Conservation (phyloP, 176 grass and related monocot species). For the Bolboschoenus planiculmis region DNA sequence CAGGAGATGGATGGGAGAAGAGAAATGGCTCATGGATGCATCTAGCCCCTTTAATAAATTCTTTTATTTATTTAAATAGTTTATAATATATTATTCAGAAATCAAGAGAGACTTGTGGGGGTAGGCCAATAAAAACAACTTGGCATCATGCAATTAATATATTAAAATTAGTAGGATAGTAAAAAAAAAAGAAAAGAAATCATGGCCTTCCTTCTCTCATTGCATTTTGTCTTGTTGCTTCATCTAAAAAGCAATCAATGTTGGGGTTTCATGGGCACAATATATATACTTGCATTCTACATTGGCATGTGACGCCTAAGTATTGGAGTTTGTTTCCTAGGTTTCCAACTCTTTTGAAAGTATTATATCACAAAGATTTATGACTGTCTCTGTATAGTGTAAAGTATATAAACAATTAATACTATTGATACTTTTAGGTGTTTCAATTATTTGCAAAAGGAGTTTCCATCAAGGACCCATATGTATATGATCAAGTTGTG, state of each 20-base stretch:
- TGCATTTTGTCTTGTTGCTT: conserved; percentile 46
- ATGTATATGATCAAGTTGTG: neutral
- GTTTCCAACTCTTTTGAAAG: conserved; percentile 49
- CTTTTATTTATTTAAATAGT: neutral
- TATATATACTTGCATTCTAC: conserved; percentile 5
- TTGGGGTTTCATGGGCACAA: conserved; percentile 12
- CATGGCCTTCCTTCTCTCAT: conserved; percentile 37
- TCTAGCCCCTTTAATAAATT: neutral
- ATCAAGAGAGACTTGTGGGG: conserved; percentile 1
- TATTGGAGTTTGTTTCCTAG: conserved; percentile 66
- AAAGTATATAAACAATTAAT: neutral
- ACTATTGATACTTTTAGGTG: neutral
- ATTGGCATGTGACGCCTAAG: conserved; percentile 55
- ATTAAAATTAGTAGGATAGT: no score
- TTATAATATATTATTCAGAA: neutral
- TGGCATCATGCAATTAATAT: conserved; percentile 26
- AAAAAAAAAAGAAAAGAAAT: conserved; percentile 37
- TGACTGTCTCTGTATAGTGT: neutral
- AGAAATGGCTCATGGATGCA: neutral
- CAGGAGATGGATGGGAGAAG: neutral
- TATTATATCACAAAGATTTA: conserved; percentile 24
- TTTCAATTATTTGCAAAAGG: neutral
- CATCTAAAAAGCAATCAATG: conserved; percentile 27
- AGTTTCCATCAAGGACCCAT: neutral
- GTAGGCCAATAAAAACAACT: conserved; percentile 23